Base-by-base conservation (phyloP, 2,329 filamentous ascomycete genomes). In the Fusarium oligoseptatum region DNA sequence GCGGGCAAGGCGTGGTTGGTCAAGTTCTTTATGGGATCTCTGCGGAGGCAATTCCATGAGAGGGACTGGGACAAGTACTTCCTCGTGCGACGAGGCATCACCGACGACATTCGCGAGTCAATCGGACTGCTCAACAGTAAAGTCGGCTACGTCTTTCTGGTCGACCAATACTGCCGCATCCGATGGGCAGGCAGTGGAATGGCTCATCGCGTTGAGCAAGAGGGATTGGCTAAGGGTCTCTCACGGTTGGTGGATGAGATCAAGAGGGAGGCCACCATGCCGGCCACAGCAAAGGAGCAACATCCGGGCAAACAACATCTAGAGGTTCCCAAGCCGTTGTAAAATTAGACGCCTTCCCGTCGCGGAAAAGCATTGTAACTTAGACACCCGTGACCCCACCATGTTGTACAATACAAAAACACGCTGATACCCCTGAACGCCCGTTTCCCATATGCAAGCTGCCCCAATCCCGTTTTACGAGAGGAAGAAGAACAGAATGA, bases 121-220 rank as follows among this genome's bases (percentile, higher is more conserved):
- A 90, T 93, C 71, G 92, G 91, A 12, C 76, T 97, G 81, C 85
- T 97, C 80, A 99, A 99, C 84, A 92, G 91, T 76, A 97, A 95
- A 83, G 96, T 98, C 37, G 96, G 95, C 41, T 98, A 98, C 84
- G 93, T 95, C 6, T 99, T 98, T 83, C 87, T 99, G 57, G 87
- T 99, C 68, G 97, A 99, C 82, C 88, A 92, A 72, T 88, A 95
- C 73, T 98, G 95, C 82, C 93, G 92, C 84, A 97, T 99, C 77
- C 90, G 97, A 66, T 99, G 97, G 97, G 97, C 96, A 1, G 97
- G 94, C 5, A 97, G 95, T 79, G 94, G 92, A 14, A 81, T 87
- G 56, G 90, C 92, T 55, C 87, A 91, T 71, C 88, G 88, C 0
- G 88, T 89, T 20, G 94, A 97, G 85, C 88, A 87, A 74, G 88